A percentile compares a stretch with the other conserved stretches of the same genome.
phyloP scores from a whole-genome alignment of 2,329 filamentous ascomycete genomes.

The Fusarium aywerte region DNA sequence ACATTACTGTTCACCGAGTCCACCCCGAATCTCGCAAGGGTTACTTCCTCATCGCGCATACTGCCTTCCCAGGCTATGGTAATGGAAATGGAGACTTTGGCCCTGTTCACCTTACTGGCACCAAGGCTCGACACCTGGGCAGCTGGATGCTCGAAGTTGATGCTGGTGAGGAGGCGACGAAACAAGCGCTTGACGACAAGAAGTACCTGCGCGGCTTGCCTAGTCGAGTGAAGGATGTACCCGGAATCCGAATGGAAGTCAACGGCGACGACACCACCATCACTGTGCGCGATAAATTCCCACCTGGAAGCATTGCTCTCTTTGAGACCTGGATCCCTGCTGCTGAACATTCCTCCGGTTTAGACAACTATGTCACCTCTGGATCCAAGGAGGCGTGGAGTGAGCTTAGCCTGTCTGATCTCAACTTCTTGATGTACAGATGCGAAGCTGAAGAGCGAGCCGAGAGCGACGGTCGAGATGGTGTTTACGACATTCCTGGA shows the following conservation, averaged over 20 bases:
- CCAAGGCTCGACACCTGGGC: slow-evolving; percentile 85
- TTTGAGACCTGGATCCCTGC: slow-evolving; percentile 96
- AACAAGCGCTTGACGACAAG: slow-evolving; percentile 73
- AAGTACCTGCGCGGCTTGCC: slow-evolving; percentile 83
- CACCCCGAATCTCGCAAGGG: slow-evolving; percentile 93
- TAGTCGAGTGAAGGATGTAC: slow-evolving; percentile 78
- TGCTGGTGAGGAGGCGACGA: slow-evolving; percentile 73
- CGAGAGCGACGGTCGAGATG: slow-evolving; percentile 80
- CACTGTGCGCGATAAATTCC: slow-evolving; percentile 82
- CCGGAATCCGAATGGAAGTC: slow-evolving; percentile 78
- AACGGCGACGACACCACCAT: slow-evolving; percentile 81
- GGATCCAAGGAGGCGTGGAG: slow-evolving; percentile 83
- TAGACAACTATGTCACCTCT: slow-evolving; percentile 87
- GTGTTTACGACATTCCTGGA: slow-evolving; percentile 88
- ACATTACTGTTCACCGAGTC: slow-evolving; percentile 94
- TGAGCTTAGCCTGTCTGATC: slow-evolving; percentile 78
- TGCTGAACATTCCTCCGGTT: slow-evolving; percentile 82
- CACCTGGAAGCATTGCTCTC: slow-evolving; percentile 91
- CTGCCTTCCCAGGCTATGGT: slow-evolving; percentile 91
- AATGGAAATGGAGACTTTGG: slow-evolving; percentile 84
- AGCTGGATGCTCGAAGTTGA: slow-evolving; percentile 95
- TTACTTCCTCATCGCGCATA: slow-evolving; percentile 95
- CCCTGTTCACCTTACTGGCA: slow-evolving; percentile 83
- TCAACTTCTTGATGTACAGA: slow-evolving; percentile 92
- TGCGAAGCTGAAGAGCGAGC: slow-evolving; percentile 90